Evolutionary conservation across 140 eudicot species (phyloP), one percentile per base, ranked within the genome.

Genomic region (Anethum foeniculum): DNA sequence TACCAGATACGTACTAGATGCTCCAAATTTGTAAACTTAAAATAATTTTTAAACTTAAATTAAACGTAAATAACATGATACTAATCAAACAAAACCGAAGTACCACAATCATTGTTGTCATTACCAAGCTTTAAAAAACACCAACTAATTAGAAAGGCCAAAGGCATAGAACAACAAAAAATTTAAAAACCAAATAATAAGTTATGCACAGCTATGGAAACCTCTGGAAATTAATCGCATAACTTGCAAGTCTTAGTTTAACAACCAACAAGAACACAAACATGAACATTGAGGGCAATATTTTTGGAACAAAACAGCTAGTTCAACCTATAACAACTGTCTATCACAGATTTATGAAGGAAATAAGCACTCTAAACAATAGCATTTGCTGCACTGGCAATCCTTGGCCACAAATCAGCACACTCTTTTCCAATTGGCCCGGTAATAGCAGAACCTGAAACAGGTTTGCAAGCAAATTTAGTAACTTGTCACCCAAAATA

Each of bases 381-480:
- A 36, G 91, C 91, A 77, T 89, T 89, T 6, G 93, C 89, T 39
- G 91, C 93, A 80, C 90, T 89, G 8, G 88, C 91, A 80, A 89
- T 89, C 82, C 93, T 87, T 3, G 93, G 96, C 93, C 96, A 91
- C 8, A 91, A 69, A 85, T 91, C 93, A 79, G 96, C 96, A 85
- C 96, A 89, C 81, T 89, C 91, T 86, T 91, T 91, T 27, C 96
- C 96, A 68, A 91, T 91, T 1, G 93, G 93, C 32, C 96, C 93
- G 48, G 96, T 91, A 52, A 91, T 91, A 0, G 96, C 93, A 84
- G 96, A 91, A 18, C 92, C 95, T 88, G 84, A 51, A 60, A 78
- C 5, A 12, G 18, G 23, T 21, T 18, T 28, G 10, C 15, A 46
- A 51, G 15, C 28, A 19, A 80, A 76, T 5, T 41, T 7, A 69